Evolutionary conservation across 352 stramenopile genomes (phyloP), one percentile per base, ranked within the genome.

Genomic region (Phytophthora citricola): DNA sequence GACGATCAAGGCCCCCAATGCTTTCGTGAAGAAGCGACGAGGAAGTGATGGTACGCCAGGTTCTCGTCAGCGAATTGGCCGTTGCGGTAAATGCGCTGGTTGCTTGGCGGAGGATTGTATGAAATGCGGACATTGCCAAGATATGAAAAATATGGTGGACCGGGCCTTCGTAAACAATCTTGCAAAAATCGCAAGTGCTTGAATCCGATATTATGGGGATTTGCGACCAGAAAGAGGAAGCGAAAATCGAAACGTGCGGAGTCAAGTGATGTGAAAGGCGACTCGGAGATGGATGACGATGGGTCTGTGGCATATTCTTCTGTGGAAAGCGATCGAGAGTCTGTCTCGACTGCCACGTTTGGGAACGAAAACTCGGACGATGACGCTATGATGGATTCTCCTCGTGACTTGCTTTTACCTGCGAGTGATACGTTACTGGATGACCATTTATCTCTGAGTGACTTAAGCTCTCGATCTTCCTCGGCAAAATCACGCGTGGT

Each of bases 61-160:
- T 24, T 88, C 79, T 8, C 73, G 86, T 11, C 88, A 94, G 49
- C 72, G 88, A 15, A 87, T 96, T 48, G 89, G 76, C 41, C 77
- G 89, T 24, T 96, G 89, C 43, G 87, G 87, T 12, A 89, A 88
- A 62, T 96, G 89, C 53, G 49, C 75, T 22, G 89, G 89, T 6
- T 96, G 89, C 29, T 67, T 93, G 32, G 67, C 87, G 4, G 84
- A 88, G 12, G 89, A 96, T 38, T 96, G 89, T 66, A 93, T 95
- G 87, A 81, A 82, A 58, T 96, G 89, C 60, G 87, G 84, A 0
- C 87, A 95, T 34, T 96, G 89, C 53, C 84, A 94, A 61, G 89
- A 96, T 54, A 96, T 95, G 89, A 95, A 94, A 96, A 96, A 50
- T 96, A 95, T 36, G 89, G 89, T 26, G 89, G 89, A 8, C 89